These are phyloP conservation scores for Penicillium steckii DNA, from an alignment of 495 filamentous ascomycete species.

Conservation along the genomic window DNA sequence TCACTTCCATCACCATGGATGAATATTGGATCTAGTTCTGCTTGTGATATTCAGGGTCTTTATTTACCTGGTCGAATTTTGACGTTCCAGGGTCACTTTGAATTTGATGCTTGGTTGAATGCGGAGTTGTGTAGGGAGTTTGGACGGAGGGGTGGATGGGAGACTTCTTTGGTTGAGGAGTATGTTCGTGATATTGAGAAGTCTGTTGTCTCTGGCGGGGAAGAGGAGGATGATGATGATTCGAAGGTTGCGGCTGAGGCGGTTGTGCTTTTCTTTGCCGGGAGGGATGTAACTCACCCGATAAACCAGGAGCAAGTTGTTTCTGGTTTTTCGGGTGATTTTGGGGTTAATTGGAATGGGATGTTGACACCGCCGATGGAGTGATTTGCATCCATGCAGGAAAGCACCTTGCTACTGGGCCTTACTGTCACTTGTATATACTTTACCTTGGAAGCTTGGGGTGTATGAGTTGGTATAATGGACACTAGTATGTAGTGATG, in stretches of 20 bases:
- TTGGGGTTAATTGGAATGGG: no score
- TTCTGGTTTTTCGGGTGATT: no score
- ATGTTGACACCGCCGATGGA: slow-evolving; percentile 27
- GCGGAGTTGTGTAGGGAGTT: slow-evolving; percentile 33
- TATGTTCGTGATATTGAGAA: slow-evolving; percentile 27
- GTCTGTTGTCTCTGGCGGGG: slow-evolving; percentile 13
- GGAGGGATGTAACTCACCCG: slow-evolving; percentile 11
- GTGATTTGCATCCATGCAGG: not conserved
- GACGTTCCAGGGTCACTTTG: slow-evolving; percentile 45
- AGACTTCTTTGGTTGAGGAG: slow-evolving; percentile 6
- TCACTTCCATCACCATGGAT: slow-evolving; percentile 27
- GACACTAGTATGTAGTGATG: no score
- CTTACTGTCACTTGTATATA: not conserved
- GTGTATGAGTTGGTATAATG: no score
- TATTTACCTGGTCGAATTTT: slow-evolving; percentile 36
- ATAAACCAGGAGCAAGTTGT: no score
- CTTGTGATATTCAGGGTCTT: slow-evolving; percentile 41
- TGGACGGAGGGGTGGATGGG: slow-evolving; percentile 29
- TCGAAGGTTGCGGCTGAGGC: slow-evolving; percentile 38
- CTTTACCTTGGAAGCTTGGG: no score
- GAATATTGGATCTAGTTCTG: slow-evolving; percentile 31
- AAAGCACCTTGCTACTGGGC: no score
- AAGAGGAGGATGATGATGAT: slow-evolving; percentile 33
- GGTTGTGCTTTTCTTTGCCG: slow-evolving; percentile 35
- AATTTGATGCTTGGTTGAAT: slow-evolving; percentile 42